Evolutionary conservation across 2,329 filamentous ascomycete genomes (phyloP).

Genomic region (Trichoderma citrinoviride): DNA sequence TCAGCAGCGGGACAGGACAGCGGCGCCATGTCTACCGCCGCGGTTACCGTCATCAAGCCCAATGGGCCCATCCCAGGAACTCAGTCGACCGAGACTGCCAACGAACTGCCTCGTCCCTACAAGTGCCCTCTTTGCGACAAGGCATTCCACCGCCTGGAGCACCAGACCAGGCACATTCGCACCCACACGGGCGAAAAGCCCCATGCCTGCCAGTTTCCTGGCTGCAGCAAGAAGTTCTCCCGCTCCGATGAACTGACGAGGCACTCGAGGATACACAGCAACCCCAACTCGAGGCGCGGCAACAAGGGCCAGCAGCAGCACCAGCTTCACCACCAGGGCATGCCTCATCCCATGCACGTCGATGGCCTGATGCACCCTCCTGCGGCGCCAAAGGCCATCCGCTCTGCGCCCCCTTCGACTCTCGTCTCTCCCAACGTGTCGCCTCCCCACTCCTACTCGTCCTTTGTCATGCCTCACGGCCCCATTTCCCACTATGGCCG

Average conservation of each 20-base stretch:
- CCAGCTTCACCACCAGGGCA: conserved; percentile 39
- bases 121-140: conserved; percentile 98
- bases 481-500: conserved; percentile 50
- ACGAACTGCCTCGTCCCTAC: conserved; percentile 89
- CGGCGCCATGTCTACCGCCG: conserved; percentile 46
- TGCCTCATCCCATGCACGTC: conserved; percentile 45
- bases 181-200: conserved; percentile 99
- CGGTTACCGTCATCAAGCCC: conserved; percentile 57
- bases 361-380: conserved; percentile 76
- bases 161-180: conserved; percentile 86
- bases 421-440: conserved; percentile 93
- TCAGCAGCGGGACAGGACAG: conserved; percentile 29
- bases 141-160: conserved; percentile 96
- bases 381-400: conserved; percentile 71
- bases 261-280: conserved; percentile 98
- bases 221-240: conserved; percentile 96
- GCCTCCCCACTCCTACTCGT: conserved; percentile 84
- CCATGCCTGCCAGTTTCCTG: conserved; percentile 90
- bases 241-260: conserved; percentile 94
- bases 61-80: conserved; percentile 62
- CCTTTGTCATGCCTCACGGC: conserved; percentile 55
- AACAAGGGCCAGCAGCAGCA: conserved; percentile 67
- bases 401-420: conserved; percentile 83
- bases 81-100: conserved; percentile 53
- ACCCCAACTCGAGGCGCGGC: conserved; percentile 90